Evolutionary conservation across 2,329 filamentous ascomycete genomes (phyloP).

Genomic region (Calonectria fujianensis): DNA sequence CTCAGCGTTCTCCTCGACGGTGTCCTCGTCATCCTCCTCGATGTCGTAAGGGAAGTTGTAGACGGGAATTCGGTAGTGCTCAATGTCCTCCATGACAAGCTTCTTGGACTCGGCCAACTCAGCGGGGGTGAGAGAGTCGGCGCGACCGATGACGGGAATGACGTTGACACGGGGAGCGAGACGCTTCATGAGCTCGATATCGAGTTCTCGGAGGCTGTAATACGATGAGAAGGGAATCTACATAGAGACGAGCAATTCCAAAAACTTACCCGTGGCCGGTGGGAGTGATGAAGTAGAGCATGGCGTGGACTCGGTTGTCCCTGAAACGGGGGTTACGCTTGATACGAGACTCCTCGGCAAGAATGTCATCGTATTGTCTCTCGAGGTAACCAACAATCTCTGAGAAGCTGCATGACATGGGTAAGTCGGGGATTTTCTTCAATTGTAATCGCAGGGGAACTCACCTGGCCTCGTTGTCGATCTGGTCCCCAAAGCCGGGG

Average conservation of each 20-base stretch:
- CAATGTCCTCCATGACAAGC: slow-evolving; percentile 99
- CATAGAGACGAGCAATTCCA: background rate
- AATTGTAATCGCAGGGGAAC: slow-evolving; percentile 44
- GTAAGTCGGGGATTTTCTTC: slow-evolving; percentile 37
- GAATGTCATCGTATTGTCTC: slow-evolving; percentile 99
- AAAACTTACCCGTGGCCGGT: slow-evolving; percentile 89
- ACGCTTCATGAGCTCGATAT: slow-evolving; percentile 99
- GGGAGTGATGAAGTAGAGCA: slow-evolving; percentile 99
- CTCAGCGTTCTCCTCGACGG: slow-evolving; percentile 99
- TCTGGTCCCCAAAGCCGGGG: slow-evolving; percentile 97
- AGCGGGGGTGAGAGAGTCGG: slow-evolving; percentile 95
- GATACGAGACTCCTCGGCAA: slow-evolving; percentile 99
- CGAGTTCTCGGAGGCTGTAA: slow-evolving; percentile 92
- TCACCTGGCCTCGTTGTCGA: slow-evolving; percentile 98
- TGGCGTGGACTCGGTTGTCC: slow-evolving; percentile 98
- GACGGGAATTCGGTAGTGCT: slow-evolving; percentile 99
- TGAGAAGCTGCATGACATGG: slow-evolving; percentile 79
- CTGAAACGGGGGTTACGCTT: slow-evolving; percentile 99
- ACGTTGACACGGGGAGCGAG: slow-evolving; percentile 98
- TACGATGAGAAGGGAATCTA: slow-evolving; percentile 12
- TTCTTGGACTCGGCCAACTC: slow-evolving; percentile 99
- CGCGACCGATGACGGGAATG: slow-evolving; percentile 98
- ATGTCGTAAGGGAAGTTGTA: slow-evolving; percentile 99
- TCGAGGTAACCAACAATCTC: slow-evolving; percentile 99
- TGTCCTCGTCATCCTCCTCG: slow-evolving; percentile 99